Evolutionary conservation across 805 yeast species (phyloP), one percentile per base, ranked within the genome.

Genomic region (Yarrowia porcina): DNA sequence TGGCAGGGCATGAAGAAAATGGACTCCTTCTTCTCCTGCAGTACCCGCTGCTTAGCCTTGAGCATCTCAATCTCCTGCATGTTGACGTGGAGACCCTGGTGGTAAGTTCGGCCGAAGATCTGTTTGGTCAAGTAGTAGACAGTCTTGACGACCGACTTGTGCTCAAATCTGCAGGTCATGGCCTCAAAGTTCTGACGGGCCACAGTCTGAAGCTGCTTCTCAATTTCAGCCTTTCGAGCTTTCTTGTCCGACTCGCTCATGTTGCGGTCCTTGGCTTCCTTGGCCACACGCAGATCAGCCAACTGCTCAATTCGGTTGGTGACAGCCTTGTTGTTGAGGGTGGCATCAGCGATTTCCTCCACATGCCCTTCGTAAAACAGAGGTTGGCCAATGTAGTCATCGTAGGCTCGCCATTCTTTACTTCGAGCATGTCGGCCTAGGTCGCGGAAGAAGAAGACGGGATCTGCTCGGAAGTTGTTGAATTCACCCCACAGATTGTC

Each of bases 1-100:
- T 84, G 88, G 67, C 84, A 82, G 2, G 88, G 88, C 64, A 83
- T 74, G 64, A 79, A 81, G 49, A 83, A 67, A 39, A 77, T 66
- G 39, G 76, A 70, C 66, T 74, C 76, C 28, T 72, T 71, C 61
- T 74, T 73, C 15, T 64, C 67, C 57, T 70, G 68, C 35, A 76
- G 72, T 66, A 72, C 73, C 39, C 63, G 65, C 21, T 78, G 78
- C 59, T 70, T 70, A 20, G 67, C 67, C 64, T 69, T 68, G 54
- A 77, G 67, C 49, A 71, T 66, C n/a, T 67, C 69, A 33, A 77
- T 67, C 64, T 77, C 77, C 9, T 59, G 66, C 35, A 71, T 65
- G 60, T 72, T 69, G 54, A 77, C 74, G 64, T 76, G 78, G 59
- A 77, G 73, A 13, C 80, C 80, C 66, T 77, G 79, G 65, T 74